Evolutionary conservation across 768 basidiomycete genomes (phyloP).

Genomic region (Artomyces pyxidatus): DNA sequence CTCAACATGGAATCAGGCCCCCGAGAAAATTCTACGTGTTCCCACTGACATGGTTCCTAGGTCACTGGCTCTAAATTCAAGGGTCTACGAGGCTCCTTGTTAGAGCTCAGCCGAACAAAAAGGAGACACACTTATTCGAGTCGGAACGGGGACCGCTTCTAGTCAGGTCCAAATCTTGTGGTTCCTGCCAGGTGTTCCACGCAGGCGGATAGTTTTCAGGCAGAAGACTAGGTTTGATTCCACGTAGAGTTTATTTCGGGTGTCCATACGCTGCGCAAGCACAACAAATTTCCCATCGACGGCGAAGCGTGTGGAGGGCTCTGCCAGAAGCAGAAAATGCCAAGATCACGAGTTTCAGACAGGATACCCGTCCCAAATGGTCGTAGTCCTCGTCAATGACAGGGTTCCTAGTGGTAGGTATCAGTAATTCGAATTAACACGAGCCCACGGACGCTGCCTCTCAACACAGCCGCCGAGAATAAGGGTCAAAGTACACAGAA

Average conservation of each 20-base stretch:
- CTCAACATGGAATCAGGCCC: not conserved
- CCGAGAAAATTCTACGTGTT: not conserved
- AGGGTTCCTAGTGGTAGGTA: no score
- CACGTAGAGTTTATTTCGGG: not conserved
- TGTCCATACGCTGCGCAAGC: not conserved
- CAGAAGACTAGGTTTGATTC: not conserved
- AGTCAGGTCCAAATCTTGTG: not conserved
- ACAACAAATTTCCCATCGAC: not conserved
- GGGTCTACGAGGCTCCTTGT: not conserved
- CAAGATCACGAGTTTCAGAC: not conserved
- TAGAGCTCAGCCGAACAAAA: not conserved
- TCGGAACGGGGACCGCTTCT: not conserved
- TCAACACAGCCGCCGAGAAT: no score
- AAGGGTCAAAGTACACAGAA: no score
- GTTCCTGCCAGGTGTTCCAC: not conserved
- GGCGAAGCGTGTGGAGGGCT: not conserved
- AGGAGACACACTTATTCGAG: not conserved
- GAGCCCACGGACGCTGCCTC: no score
- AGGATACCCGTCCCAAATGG: no score
- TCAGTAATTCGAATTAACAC: no score
- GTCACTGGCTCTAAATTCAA: no score
- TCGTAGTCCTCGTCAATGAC: no score
- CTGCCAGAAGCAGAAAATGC: not conserved
- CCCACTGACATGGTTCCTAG: not conserved
- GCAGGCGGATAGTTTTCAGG: not conserved